phyloP scores from a whole-genome alignment of 495 filamentous ascomycete species.

The Baudoinia panamericana region DNA sequence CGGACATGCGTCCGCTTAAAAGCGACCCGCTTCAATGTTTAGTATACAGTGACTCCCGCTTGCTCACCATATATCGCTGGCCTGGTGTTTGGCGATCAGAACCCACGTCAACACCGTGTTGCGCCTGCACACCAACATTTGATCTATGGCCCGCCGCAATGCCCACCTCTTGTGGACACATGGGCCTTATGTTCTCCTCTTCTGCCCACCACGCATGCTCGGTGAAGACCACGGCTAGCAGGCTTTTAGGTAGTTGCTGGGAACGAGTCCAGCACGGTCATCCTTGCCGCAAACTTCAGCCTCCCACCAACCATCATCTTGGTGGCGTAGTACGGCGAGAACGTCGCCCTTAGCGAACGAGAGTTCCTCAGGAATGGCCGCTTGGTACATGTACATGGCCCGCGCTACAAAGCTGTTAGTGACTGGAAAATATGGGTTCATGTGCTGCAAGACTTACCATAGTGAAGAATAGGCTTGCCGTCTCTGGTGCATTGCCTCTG shows the following conservation, averaged over 20 bases:
- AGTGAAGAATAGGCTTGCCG: constrained; percentile 78
- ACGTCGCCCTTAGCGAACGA: constrained; percentile 88
- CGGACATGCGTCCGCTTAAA: no score
- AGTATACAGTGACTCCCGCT: no score
- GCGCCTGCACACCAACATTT: no score
- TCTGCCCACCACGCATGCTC: constrained; percentile 10
- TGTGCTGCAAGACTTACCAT: constrained; percentile 50
- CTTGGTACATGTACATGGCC: constrained; percentile 85
- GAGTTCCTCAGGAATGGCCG: constrained; percentile 88
- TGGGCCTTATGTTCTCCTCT: constrained; percentile 11
- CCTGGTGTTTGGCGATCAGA: no score
- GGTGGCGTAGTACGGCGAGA: constrained; percentile 74
- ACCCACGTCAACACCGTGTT: no score
- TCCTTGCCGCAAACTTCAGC: constrained; percentile 76
- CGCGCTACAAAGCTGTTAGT: constrained; percentile 48
- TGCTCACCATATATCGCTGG: no score
- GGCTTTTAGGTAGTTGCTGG: constrained; percentile 88
- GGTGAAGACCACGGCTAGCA: constrained; percentile 31
- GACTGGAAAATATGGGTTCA: no score
- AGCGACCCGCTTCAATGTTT: no score
- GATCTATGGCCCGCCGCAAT: no score
- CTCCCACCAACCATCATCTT: constrained; percentile 99
- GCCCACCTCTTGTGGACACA: no score
- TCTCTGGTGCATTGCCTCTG: constrained; percentile 66
- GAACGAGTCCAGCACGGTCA: constrained; percentile 67